Conservation (phyloP, 1,284 basidiomycete species). For the Thelephora terrestris region DNA sequence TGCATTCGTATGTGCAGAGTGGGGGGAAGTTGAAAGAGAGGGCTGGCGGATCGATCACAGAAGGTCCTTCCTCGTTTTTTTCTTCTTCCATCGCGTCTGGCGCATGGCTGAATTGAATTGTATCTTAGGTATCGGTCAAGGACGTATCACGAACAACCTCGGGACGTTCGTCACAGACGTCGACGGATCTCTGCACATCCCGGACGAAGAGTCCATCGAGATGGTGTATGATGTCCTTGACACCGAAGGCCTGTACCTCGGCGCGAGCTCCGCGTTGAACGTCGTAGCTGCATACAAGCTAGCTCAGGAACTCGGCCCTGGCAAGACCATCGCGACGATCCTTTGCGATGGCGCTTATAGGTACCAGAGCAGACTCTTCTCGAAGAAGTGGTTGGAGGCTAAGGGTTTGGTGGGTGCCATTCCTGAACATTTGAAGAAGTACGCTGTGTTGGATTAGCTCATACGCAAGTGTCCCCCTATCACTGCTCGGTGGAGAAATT, state of each 20-base stretch:
- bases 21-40: conserved; percentile 77
- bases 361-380: conserved; percentile 94
- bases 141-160: conserved; percentile 92
- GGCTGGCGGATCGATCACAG: conserved; percentile 88
- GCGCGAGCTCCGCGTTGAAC: conserved; percentile 94
- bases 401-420: conserved; percentile 79
- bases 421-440: conserved; percentile 81
- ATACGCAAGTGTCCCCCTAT: no score
- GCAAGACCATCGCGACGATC: conserved; percentile 83
- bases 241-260: conserved; percentile 90
- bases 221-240: conserved; percentile 95
- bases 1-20: conserved; percentile 79
- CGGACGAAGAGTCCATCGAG: conserved; percentile 83
- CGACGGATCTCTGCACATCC: conserved; percentile 76
- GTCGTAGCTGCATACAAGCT: conserved; percentile 90
- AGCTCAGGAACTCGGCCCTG: conserved; percentile 77
- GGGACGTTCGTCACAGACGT: conserved; percentile 75
- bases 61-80: conserved; percentile 46
- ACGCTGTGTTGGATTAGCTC: conserved; percentile 71
- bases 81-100: not conserved
- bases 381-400: conserved; percentile 84
- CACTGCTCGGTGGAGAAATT: no score
- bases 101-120: not conserved
- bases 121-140: conserved; percentile 84
- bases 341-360: conserved; percentile 94